These are phyloP conservation scores for Penicillium salamii DNA, from an alignment of 495 filamentous ascomycete genomes.

Conservation along the genomic window DNA sequence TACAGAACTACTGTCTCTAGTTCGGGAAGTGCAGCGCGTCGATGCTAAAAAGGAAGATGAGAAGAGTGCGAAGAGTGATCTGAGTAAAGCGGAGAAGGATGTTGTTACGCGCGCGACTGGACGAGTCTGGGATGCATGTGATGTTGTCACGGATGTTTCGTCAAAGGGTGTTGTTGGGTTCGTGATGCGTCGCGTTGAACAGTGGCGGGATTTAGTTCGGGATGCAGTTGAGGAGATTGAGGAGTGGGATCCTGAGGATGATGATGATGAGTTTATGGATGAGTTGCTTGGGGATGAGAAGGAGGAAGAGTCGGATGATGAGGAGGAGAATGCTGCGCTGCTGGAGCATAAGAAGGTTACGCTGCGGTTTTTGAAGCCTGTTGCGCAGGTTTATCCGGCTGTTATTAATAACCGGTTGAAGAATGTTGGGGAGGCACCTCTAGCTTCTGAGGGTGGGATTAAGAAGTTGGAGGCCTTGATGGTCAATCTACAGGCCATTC, in stretches of 20 bases:
- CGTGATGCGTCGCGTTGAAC: conserved; percentile 57
- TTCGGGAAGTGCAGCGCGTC: conserved; percentile 32
- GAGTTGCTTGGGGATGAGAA: conserved; percentile 35
- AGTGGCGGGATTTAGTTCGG: conserved; percentile 67
- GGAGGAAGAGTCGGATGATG: conserved; percentile 40
- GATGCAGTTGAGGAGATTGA: conserved; percentile 83
- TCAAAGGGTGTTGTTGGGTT: conserved; percentile 63
- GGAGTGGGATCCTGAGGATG: conserved; percentile 74
- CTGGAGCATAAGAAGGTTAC: conserved; percentile 37
- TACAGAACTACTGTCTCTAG: conserved; percentile 36
- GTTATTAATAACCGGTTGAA: conserved; percentile 38
- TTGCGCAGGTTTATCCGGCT: conserved; percentile 42
- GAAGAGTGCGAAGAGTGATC: conserved; percentile 23
- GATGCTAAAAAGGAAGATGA: conserved; percentile 22
- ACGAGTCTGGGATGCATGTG: conserved; percentile 63
- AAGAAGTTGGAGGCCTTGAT: conserved; percentile 32
- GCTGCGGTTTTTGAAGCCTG: conserved; percentile 39
- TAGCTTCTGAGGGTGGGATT: conserved; percentile 10
- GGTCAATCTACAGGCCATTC: conserved; percentile 33
- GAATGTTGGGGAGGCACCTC: conserved; percentile 17
- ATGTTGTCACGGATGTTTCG: conserved; percentile 60
- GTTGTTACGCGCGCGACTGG: conserved; percentile 42
- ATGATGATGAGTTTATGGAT: conserved; percentile 52
- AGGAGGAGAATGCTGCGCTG: conserved; percentile 28
- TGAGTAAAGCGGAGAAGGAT: conserved; percentile 37